Evolutionary conservation across 805 yeast genomes (phyloP), one percentile per base, ranked within the genome.

Genomic region (Kuraishia piskuri): DNA sequence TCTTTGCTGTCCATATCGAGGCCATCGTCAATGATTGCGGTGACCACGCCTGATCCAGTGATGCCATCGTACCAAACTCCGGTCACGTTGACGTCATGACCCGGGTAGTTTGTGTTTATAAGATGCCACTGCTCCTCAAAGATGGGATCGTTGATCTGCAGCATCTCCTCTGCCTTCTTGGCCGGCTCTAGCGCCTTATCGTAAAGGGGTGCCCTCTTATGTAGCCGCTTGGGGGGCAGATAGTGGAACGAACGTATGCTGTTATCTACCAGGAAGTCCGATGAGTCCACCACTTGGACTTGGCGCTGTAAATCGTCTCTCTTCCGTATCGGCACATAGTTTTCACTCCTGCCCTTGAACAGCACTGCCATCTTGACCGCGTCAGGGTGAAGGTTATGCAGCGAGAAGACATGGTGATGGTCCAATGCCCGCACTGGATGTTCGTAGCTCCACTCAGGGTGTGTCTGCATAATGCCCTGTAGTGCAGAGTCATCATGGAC

Each of bases 1-100:
- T 94, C 98, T 1, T 75, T 78, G 62, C 83, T 82, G 53, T 86
- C 88, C 64, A 79, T 84, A 69, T 94, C 99, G 24, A 94, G 68
- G 0, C 99, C 99, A 69, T 94, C 99, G 68, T 94, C 99, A 0
- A 94, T 86, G 45, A 94, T 78, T 1, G 97, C 97, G 1, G 91
- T 85, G 0, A 88, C 89, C 5, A 89, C 76, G 4, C 94, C 92
- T 40, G 75, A 68, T 0, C 99, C 99, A 0, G 94, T 86, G 54
- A 86, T 80, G 50, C 86, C 87, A 55, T 82, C 82, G 26, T 75
- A 72, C 99, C 99, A 94, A 12, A 90, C 82, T 0, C 88, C 90
- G 1, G 88, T 69, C 14, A 90, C 92, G 62, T 94, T 92, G 52
- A 94, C 82, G 66, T 92, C 98, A 61, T 89, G 77, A 0, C 96